Percentiles rank a stretch among this genome's conserved stretches.
Conservation (phyloP, 1,284 basidiomycete species). For the Trametes sp. region DNA sequence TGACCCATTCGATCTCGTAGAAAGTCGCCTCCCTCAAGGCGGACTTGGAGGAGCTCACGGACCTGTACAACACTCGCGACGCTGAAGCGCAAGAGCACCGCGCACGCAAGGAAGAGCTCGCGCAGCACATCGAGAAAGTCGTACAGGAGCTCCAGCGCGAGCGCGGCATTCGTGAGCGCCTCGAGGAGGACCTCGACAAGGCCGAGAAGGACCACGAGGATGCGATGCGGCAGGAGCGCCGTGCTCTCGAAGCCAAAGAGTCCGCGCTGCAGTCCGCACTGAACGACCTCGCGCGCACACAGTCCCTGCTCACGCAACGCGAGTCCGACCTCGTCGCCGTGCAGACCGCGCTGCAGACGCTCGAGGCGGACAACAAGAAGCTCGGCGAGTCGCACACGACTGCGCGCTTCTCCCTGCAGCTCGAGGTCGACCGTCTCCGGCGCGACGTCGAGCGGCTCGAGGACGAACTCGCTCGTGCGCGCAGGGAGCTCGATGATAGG, state of each 20-base stretch:
- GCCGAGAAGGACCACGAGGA: conserved; percentile 66
- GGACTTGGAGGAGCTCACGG: conserved; percentile 67
- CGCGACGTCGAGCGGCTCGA: conserved; percentile 86
- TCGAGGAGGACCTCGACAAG: conserved; percentile 61
- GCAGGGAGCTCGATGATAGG: conserved; percentile 75
- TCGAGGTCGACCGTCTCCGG: conserved; percentile 90
- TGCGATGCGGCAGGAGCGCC: conserved; percentile 62
- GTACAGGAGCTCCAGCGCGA: conserved; percentile 69
- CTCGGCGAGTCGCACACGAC: conserved; percentile 84
- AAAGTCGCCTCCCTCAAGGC: conserved; percentile 69
- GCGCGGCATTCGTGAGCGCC: conserved; percentile 61
- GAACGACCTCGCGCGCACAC: conserved; percentile 65
- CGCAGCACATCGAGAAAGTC: conserved; percentile 77
- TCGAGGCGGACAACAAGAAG: conserved; percentile 75
- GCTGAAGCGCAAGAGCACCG: conserved; percentile 68
- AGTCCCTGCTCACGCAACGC: conserved; percentile 69
- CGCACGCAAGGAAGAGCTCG: conserved; percentile 77
- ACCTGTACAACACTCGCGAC: conserved; percentile 65
- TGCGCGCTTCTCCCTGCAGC: conserved; percentile 86
- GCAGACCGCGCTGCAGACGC: conserved; percentile 72
- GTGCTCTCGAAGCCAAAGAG: conserved; percentile 72
- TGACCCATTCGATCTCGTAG: conserved; percentile 45
- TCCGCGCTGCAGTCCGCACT: conserved; percentile 67
- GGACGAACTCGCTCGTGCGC: conserved; percentile 78
- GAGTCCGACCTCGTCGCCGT: conserved; percentile 79